Conservation (phyloP, 2,329 filamentous ascomycete species). For the Penicillium brasilianum region DNA sequence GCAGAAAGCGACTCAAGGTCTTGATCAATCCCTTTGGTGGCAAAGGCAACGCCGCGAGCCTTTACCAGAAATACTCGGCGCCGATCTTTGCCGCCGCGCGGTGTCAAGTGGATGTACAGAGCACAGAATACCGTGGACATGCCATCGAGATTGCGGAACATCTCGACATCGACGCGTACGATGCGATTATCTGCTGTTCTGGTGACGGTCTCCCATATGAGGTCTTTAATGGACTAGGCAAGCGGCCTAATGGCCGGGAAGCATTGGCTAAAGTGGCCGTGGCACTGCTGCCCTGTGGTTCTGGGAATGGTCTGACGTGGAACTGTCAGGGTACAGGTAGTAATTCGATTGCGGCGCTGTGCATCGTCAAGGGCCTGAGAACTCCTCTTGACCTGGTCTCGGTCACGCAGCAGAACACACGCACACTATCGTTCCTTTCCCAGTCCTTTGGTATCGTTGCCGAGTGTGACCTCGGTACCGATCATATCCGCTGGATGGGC, state of each 20-base stretch:
- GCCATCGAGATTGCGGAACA: slow-evolving; percentile 76
- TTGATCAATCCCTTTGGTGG: slow-evolving; percentile 91
- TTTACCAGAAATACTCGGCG: slow-evolving; percentile 75
- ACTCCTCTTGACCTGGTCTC: slow-evolving; percentile 85
- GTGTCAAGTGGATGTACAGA: slow-evolving; percentile 75
- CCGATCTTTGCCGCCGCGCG: slow-evolving; percentile 83
- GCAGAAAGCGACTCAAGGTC: slow-evolving; percentile 79
- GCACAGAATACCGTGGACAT: slow-evolving; percentile 74
- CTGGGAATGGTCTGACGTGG: slow-evolving; percentile 90
- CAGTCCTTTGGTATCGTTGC: slow-evolving; percentile 90
- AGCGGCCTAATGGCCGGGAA: slow-evolving; percentile 72
- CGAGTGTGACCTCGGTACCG: slow-evolving; percentile 86
- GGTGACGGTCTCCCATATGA: slow-evolving; percentile 92
- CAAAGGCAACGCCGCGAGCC: slow-evolving; percentile 73
- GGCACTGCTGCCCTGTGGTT: slow-evolving; percentile 87
- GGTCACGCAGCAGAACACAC: slow-evolving; percentile 77
- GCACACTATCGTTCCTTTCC: slow-evolving; percentile 85
- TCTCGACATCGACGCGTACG: slow-evolving; percentile 78
- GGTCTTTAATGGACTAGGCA: slow-evolving; percentile 89
- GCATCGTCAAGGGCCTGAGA: slow-evolving; percentile 84
- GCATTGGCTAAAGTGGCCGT: slow-evolving; percentile 81
- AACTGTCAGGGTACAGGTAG: slow-evolving; percentile 84
- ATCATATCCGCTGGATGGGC: slow-evolving; percentile 93
- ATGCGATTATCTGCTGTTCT: slow-evolving; percentile 86
- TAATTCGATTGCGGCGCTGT: slow-evolving; percentile 76